Evolutionary conservation across 768 basidiomycete genomes (phyloP).

Genomic region (Chalciporus chontae): DNA sequence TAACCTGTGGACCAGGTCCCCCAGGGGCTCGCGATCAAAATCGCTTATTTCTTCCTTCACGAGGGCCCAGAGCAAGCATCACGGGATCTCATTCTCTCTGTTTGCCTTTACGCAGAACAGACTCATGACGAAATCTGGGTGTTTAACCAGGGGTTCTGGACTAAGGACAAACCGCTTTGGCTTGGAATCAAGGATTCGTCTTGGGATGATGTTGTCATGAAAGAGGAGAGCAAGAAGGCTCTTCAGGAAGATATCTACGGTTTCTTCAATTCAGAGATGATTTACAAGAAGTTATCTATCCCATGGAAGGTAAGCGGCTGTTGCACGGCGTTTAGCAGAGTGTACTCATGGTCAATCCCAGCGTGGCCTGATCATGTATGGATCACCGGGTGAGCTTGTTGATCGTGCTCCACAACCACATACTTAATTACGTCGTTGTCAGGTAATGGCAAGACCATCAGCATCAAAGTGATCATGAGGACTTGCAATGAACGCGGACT

Average conservation of each 20-base stretch:
- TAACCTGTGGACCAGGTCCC: constrained; percentile 29
- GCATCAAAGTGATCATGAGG: constrained; percentile 79
- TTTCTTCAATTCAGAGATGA: constrained; percentile 71
- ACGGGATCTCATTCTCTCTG: constrained; percentile 49
- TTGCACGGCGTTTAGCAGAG: neutral
- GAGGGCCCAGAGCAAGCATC: constrained; percentile 52
- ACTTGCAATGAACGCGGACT: constrained; percentile 59
- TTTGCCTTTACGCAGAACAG: constrained; percentile 49
- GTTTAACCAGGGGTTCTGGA: constrained; percentile 69
- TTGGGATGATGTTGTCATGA: constrained; percentile 75
- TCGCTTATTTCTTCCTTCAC: constrained; percentile 53
- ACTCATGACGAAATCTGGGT: constrained; percentile 75
- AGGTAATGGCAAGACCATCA: constrained; percentile 87
- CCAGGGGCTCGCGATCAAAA: constrained; percentile 17
- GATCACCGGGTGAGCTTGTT: constrained; percentile 59
- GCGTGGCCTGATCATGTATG: constrained; percentile 81
- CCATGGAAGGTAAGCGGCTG: constrained; percentile 68
- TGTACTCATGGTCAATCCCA: constrained; percentile 25
- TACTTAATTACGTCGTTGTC: neutral
- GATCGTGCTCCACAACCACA: neutral
- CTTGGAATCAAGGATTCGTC: constrained; percentile 55
- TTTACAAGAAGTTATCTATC: constrained; percentile 72
- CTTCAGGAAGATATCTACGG: constrained; percentile 74
- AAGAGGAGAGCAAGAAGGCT: constrained; percentile 60
- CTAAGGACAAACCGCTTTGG: constrained; percentile 61